Percentiles rank a stretch among this genome's conserved stretches.
Evolutionary conservation across 2,329 filamentous ascomycete genomes (phyloP).

Genomic region (Periconia sp.): DNA sequence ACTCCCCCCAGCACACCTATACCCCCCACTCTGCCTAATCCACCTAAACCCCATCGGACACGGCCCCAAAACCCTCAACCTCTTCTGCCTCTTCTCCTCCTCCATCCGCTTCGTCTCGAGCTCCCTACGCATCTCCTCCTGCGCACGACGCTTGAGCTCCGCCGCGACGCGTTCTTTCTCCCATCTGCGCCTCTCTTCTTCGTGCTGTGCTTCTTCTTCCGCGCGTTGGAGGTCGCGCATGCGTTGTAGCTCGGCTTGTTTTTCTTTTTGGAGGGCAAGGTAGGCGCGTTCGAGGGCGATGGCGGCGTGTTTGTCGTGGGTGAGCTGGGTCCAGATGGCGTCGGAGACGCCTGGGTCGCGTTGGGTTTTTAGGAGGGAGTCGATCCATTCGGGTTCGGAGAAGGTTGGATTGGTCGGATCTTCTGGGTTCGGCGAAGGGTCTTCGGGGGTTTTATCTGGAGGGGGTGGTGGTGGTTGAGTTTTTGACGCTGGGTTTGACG

Average conservation of each 20-base stretch:
- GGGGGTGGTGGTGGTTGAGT: background rate
- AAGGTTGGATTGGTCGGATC: background rate
- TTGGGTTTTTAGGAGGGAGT: constrained; percentile 14
- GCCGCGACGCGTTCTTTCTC: constrained; percentile 26
- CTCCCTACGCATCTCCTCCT: too few relatives aligned
- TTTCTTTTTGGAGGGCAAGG: constrained; percentile 36
- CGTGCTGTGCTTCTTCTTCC: constrained; percentile 28
- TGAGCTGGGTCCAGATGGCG: constrained; percentile 62
- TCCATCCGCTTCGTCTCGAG: background rate
- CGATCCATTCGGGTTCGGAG: constrained; percentile 9
- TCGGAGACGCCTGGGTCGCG: constrained; percentile 64
- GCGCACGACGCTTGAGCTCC: constrained; percentile 37
- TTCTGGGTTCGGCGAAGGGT: constrained; percentile 1
- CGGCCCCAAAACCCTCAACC: constrained; percentile 55
- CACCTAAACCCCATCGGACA: constrained; percentile 63
- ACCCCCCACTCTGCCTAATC: constrained; percentile 63
- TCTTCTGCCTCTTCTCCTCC: constrained; percentile 24
- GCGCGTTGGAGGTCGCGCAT: constrained; percentile 31
- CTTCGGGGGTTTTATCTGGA: constrained; percentile 6
- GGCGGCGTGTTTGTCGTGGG: constrained; percentile 48
- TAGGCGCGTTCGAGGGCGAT: constrained; percentile 39
- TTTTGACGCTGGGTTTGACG: background rate
- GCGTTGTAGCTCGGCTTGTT: constrained; percentile 18
- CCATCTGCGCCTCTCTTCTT: constrained; percentile 21
- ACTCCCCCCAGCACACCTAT: constrained; percentile 62